A percentile compares a stretch with the other conserved stretches of the same genome.
phyloP scores from a whole-genome alignment of 495 filamentous ascomycete genomes.

The Neurospora pannonica region DNA sequence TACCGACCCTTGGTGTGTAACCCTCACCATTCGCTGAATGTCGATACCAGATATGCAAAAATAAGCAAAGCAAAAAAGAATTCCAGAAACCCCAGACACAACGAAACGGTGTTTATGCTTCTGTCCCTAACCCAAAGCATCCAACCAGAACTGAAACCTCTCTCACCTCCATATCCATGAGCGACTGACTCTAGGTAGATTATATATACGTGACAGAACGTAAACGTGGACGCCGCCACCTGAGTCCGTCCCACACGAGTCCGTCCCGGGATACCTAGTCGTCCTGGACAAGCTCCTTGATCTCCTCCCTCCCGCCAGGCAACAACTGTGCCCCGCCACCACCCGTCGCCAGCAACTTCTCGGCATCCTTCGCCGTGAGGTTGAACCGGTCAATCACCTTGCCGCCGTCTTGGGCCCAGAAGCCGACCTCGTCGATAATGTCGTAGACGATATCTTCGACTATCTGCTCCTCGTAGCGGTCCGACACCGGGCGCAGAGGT shows the following conservation, averaged over 20 bases:
- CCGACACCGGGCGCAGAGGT: constrained; percentile 50
- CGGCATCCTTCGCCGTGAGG: constrained; percentile 23
- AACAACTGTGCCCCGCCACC: constrained; percentile 24
- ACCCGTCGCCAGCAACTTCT: constrained; percentile 23
- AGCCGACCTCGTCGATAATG: constrained; percentile 83
- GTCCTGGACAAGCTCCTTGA: constrained; percentile 56
- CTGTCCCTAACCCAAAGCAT: background rate
- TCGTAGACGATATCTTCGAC: constrained; percentile 91
- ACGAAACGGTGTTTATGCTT: background rate
- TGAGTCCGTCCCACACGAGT: background rate
- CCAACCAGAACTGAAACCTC: background rate
- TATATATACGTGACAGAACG: background rate
- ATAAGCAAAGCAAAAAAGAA: background rate
- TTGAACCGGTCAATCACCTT: constrained; percentile 29
- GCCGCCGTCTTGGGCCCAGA: constrained; percentile 58
- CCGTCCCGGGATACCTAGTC: constrained; percentile 31
- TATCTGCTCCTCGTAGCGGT: constrained; percentile 88
- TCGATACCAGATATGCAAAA: background rate
- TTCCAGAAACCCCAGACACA: background rate
- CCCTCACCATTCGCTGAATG: background rate
- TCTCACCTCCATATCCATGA: background rate
- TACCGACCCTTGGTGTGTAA: background rate
- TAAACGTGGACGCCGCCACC: background rate
- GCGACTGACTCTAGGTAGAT: background rate
- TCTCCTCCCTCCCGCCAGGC: constrained; percentile 39